Evolutionary conservation across 495 filamentous ascomycete genomes (phyloP).

Genomic region (Polyplosphaeria fusca): DNA sequence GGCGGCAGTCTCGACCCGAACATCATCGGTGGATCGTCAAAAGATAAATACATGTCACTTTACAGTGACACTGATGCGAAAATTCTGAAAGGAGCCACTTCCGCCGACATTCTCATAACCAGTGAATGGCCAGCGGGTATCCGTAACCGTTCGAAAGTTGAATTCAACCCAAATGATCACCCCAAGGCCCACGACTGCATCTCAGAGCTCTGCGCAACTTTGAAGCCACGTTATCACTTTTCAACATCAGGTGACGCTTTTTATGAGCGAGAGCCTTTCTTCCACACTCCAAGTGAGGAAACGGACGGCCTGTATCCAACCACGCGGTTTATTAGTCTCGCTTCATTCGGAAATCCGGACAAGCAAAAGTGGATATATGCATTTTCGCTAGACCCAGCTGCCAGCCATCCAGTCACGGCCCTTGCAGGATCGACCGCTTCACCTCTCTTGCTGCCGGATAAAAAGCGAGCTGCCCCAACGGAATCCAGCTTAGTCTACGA

Average conservation of each 20-base stretch:
- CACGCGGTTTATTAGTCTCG: conserved; percentile 87
- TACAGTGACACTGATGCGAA: conserved; percentile 77
- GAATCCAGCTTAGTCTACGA: conserved; percentile 64
- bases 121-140: conserved; percentile 77
- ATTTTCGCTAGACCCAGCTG: conserved; percentile 69
- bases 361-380: conserved; percentile 90
- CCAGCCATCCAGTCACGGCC: conserved; percentile 53
- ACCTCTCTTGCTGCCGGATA: conserved; percentile 59
- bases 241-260: conserved; percentile 63
- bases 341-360: conserved; percentile 63
- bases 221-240: conserved; percentile 90
- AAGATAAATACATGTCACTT: conserved; percentile 62
- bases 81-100: conserved; percentile 66
- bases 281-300: conserved; percentile 60
- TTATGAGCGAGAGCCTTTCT: conserved; percentile 92
- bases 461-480: conserved; percentile 56
- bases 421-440: conserved; percentile 68
- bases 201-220: conserved; percentile 67
- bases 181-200: conserved; percentile 55
- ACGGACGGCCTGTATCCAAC: conserved; percentile 54
- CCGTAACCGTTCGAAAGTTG: conserved; percentile 56
- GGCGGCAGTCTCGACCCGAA: conserved; percentile 64
- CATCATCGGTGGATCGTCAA: conserved; percentile 51
- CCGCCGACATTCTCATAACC: conserved; percentile 81
- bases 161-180: conserved; percentile 46